phyloP scores from a whole-genome alignment of 768 basidiomycete genomes.

The Nidularia pulvinata region DNA sequence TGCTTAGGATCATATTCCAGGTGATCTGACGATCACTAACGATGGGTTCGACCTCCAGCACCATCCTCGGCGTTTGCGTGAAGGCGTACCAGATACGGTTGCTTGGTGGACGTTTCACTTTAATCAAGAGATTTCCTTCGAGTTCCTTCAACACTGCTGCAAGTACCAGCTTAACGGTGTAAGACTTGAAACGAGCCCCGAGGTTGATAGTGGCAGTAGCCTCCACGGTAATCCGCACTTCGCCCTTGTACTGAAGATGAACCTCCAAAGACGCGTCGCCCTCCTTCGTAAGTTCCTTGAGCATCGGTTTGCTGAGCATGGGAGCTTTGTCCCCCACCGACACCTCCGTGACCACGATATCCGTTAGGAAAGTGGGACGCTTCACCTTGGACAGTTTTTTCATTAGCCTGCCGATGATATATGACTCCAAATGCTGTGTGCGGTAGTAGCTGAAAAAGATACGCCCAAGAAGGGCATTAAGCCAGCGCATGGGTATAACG shows the following conservation, averaged over 20 bases:
- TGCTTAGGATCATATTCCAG: conserved; percentile 89
- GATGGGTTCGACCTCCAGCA: conserved; percentile 88
- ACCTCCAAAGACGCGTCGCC: conserved; percentile 93
- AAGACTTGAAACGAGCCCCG: conserved; percentile 84
- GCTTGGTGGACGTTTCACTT: conserved; percentile 93
- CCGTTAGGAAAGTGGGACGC: conserved; percentile 81
- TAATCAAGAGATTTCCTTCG: conserved; percentile 88
- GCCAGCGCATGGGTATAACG: conserved; percentile 96
- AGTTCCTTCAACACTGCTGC: conserved; percentile 88
- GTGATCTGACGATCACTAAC: conserved; percentile 95
- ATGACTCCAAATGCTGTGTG: conserved; percentile 79
- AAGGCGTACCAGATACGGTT: conserved; percentile 98
- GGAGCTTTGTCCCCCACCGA: conserved; percentile 85
- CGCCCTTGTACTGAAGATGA: conserved; percentile 82
- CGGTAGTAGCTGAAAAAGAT: conserved; percentile 92
- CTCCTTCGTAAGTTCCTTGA: conserved; percentile 94
- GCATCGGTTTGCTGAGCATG: conserved; percentile 94
- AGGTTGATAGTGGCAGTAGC: conserved; percentile 88
- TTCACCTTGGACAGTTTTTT: conserved; percentile 94
- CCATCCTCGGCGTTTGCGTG: conserved; percentile 86
- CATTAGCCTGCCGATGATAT: conserved; percentile 88
- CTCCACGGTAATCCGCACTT: conserved; percentile 86
- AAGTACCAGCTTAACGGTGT: conserved; percentile 86
- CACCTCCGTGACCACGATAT: conserved; percentile 87
- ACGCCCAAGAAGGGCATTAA: conserved; percentile 92